These are phyloP conservation scores for Ordospora colligata DNA, from an alignment of 371 early-diverging fungal genomes.

Conservation along the genomic window DNA sequence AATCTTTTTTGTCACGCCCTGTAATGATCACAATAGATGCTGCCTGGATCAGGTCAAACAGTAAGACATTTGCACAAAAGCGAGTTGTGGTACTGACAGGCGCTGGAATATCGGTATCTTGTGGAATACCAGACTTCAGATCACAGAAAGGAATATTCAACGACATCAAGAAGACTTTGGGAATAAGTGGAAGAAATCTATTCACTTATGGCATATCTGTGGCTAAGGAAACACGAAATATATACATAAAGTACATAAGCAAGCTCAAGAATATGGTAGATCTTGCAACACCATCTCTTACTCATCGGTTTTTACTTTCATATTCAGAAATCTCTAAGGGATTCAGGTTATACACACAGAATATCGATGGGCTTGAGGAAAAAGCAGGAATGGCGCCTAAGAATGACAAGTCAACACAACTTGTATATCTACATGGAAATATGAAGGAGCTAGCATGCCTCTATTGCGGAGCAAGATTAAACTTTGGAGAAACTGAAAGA, in stretches of 20 bases:
- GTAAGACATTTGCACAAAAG: slow-evolving; percentile 53
- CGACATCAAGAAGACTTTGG: slow-evolving; percentile 71
- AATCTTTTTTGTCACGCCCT: slow-evolving; percentile 10
- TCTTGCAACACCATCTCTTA: slow-evolving; percentile 69
- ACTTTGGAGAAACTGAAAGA: slow-evolving; percentile 28
- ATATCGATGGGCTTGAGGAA: slow-evolving; percentile 88
- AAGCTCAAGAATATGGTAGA: slow-evolving; percentile 69
- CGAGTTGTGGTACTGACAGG: slow-evolving; percentile 73
- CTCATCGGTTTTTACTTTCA: slow-evolving; percentile 75
- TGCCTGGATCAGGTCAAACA: slow-evolving; percentile 14
- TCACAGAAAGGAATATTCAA: slow-evolving; percentile 84
- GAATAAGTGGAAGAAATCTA: slow-evolving; percentile 75
- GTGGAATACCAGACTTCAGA: slow-evolving; percentile 93
- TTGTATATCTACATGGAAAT: slow-evolving; percentile 61
- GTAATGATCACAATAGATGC: slow-evolving; percentile 19
- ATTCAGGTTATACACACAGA: slow-evolving; percentile 86
- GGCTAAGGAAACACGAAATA: slow-evolving; percentile 66
- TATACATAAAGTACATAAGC: slow-evolving; percentile 84
- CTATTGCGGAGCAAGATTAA: slow-evolving; percentile 41
- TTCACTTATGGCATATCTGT: slow-evolving; percentile 67
- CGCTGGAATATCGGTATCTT: slow-evolving; percentile 82
- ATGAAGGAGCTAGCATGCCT: slow-evolving; percentile 48
- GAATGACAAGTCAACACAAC: slow-evolving; percentile 4
- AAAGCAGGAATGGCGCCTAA: slow-evolving; percentile 68
- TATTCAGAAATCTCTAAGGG: slow-evolving; percentile 71